phyloP scores from a whole-genome alignment of 108 stramenopile genomes.

The Nitzschia sp. region DNA sequence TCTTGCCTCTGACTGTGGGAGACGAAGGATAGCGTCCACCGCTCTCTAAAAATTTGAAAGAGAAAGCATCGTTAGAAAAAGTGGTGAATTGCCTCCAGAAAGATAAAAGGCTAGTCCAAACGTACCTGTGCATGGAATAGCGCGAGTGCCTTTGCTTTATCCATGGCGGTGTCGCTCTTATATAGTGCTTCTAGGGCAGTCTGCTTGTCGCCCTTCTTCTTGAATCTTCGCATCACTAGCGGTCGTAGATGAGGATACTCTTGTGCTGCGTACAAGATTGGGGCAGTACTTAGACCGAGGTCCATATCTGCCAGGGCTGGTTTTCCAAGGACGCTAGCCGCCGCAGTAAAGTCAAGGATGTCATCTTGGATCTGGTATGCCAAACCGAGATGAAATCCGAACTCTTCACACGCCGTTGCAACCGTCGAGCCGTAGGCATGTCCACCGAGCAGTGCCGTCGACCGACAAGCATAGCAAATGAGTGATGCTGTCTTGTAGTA shows the following conservation, averaged over 20 bases:
- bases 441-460: constrained; percentile 89
- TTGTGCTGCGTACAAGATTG: constrained; percentile 94
- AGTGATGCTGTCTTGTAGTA: constrained; percentile 99
- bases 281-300: constrained; percentile 95
- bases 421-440: constrained; percentile 83
- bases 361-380: constrained; percentile 98
- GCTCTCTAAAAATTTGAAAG: constrained; percentile 55
- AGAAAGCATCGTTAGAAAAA: not conserved
- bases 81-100: too few species aligned
- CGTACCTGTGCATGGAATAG: constrained; percentile 90
- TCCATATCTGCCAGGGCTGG: constrained; percentile 85
- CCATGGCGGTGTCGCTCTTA: constrained; percentile 83
- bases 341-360: constrained; percentile 93
- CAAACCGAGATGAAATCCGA: constrained; percentile 96
- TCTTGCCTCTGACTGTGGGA: constrained; percentile 87
- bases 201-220: constrained; percentile 92
- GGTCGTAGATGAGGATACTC: constrained; percentile 75
- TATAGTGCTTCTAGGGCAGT: constrained; percentile 79
- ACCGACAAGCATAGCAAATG: constrained; percentile 91
- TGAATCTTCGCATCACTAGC: constrained; percentile 91
- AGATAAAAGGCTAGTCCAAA: not conserved
- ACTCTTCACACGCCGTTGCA: constrained; percentile 93
- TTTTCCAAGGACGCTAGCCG: constrained; percentile 83
- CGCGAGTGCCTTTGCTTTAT: constrained; percentile 84
- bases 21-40: constrained; percentile 79